These are phyloP conservation scores for Lactarius hengduanensis DNA, from an alignment of 768 basidiomycete species.

Conservation along the genomic window DNA sequence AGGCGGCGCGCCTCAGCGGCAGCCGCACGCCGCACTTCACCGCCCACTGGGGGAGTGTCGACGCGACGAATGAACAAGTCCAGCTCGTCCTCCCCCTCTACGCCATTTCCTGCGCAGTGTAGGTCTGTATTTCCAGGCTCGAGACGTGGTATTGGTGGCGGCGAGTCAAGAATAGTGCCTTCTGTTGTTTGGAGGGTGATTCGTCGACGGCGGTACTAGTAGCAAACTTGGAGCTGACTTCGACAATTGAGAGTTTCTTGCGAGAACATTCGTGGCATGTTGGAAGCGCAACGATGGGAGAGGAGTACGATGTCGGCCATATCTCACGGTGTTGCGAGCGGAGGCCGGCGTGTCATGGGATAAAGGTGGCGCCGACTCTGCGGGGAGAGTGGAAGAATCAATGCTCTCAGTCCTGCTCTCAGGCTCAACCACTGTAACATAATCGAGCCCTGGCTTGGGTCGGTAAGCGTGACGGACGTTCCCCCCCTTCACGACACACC, in stretches of 20 bases:
- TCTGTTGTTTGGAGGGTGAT: constrained; percentile 80
- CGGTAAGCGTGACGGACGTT: too few relatives aligned
- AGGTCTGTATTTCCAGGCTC: constrained; percentile 28
- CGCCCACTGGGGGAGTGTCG: constrained; percentile 67
- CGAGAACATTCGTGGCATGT: constrained; percentile 66
- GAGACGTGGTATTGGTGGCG: constrained; percentile 70
- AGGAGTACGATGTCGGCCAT: constrained; percentile 31
- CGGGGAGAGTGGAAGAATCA: not conserved
- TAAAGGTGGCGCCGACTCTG: too few relatives aligned
- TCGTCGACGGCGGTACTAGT: constrained; percentile 64
- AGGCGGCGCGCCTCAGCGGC: constrained; percentile 81
- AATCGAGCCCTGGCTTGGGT: too few relatives aligned
- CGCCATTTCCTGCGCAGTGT: constrained; percentile 5
- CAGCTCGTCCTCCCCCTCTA: constrained; percentile 72
- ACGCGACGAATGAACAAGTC: constrained; percentile 72
- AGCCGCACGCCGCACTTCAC: constrained; percentile 80
- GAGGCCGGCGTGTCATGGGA: not conserved
- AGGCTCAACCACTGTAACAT: too few relatives aligned
- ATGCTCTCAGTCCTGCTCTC: not conserved
- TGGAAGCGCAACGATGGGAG: constrained; percentile 52
- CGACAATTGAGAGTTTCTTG: constrained; percentile 65
- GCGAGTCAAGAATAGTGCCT: constrained; percentile 82
- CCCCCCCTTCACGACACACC: too few relatives aligned
- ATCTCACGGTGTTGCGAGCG: not conserved
- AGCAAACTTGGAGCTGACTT: constrained; percentile 79